These are phyloP conservation scores for Pestalotiopsis sp. DNA, from an alignment of 2,329 filamentous ascomycete genomes.

Conservation along the genomic window DNA sequence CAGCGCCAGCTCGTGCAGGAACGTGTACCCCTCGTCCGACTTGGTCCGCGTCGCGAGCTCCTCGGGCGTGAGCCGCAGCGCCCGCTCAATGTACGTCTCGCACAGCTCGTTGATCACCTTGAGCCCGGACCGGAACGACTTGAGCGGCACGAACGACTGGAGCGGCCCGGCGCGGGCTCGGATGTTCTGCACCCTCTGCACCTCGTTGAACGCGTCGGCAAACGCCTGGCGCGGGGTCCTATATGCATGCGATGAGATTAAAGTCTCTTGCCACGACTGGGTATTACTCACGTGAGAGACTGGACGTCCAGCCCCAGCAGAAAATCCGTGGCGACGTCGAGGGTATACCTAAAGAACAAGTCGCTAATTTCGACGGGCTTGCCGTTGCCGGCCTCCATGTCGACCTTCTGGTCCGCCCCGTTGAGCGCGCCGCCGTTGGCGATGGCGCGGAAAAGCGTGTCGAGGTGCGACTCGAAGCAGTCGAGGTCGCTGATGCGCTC, in stretches of 20 bases:
- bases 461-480: conserved; percentile 78
- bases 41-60: conserved; percentile 77
- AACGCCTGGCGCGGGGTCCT: conserved; percentile 67
- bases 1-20: conserved; percentile 81
- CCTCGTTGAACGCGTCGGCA: conserved; percentile 79
- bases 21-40: conserved; percentile 75
- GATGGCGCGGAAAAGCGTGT: conserved; percentile 72
- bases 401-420: conserved; percentile 65
- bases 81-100: conserved; percentile 74
- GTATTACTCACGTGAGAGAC: conserved; percentile 50
- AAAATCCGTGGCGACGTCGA: conserved; percentile 88
- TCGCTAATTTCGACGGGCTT: conserved; percentile 71
- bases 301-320: conserved; percentile 77
- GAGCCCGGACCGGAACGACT: conserved; percentile 65
- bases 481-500: conserved; percentile 82
- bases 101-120: conserved; percentile 76
- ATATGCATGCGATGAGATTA: background rate
- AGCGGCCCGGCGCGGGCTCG: conserved; percentile 68
- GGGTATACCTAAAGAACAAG: conserved; percentile 81
- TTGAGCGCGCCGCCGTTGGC: conserved; percentile 59
- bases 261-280: background rate
- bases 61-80: conserved; percentile 68
- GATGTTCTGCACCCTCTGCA: conserved; percentile 74
- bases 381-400: conserved; percentile 63
- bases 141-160: conserved; percentile 63